Conservation (phyloP, 495 filamentous ascomycete species). For the Elaphomyces granulatus region DNA sequence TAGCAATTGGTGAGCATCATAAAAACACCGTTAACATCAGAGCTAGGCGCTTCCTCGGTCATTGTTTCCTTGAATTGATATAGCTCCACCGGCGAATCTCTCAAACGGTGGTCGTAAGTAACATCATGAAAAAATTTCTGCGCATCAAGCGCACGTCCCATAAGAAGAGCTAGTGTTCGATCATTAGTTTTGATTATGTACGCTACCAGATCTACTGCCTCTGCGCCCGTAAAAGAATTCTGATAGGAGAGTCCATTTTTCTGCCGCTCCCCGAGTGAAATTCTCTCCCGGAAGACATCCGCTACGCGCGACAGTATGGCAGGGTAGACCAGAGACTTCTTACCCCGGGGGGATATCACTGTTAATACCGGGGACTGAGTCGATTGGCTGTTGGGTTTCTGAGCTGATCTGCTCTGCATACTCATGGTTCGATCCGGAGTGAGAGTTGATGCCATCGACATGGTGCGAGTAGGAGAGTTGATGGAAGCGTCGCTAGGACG, state of each 20-base stretch:
- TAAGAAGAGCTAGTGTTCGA: conserved; percentile 79
- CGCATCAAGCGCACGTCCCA: conserved; percentile 90
- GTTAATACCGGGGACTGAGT: conserved; percentile 17
- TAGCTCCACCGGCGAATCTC: conserved; percentile 80
- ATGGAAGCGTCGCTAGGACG: conserved; percentile 32
- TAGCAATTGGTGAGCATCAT: conserved; percentile 95
- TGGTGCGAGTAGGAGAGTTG: conserved; percentile 40
- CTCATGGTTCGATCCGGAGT: conserved; percentile 38
- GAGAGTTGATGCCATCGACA: conserved; percentile 84
- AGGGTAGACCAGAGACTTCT: conserved; percentile 76
- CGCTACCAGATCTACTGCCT: conserved; percentile 88
- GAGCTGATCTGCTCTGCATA: conserved; percentile 26
- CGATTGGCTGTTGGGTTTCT: conserved; percentile 16
- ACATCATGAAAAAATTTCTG: conserved; percentile 99
- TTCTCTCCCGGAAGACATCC: conserved; percentile 76
- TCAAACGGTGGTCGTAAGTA: conserved; percentile 88
- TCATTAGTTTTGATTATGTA: conserved; percentile 95
- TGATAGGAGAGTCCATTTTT: conserved; percentile 98
- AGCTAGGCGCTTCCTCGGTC: conserved; percentile 65
- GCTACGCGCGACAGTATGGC: conserved; percentile 83
- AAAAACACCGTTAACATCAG: conserved; percentile 91
- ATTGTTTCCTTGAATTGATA: conserved; percentile 95
- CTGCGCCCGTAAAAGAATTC: conserved; percentile 84
- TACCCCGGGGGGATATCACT: conserved; percentile 35
- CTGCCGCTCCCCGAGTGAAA: conserved; percentile 66